A percentile compares a stretch with the other conserved stretches of the same genome.
Evolutionary conservation across 768 basidiomycete species (phyloP).

Genomic region (Pleurotus tuoliensis): DNA sequence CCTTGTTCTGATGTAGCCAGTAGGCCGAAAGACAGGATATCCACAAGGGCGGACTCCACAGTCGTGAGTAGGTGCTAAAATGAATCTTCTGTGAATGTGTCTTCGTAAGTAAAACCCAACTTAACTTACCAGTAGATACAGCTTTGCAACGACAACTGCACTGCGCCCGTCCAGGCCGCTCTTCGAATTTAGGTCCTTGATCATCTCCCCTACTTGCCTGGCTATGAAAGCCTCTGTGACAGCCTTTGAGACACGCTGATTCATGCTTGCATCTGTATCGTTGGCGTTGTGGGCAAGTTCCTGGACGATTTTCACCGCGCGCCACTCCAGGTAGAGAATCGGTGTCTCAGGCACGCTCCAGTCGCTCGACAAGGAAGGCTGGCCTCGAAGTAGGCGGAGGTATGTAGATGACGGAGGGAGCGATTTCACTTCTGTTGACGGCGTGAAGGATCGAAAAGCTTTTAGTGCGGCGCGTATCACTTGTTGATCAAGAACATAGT

Average conservation of each 20-base stretch:
- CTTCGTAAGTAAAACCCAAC: too few relatives aligned
- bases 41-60: conserved; percentile 50
- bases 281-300: conserved; percentile 32
- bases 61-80: conserved; percentile 57
- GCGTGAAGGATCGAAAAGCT: conserved; percentile 36
- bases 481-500: conserved; percentile 72
- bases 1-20: conserved; percentile 12
- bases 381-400: conserved; percentile 39
- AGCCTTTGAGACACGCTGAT: conserved; percentile 57
- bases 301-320: conserved; percentile 58
- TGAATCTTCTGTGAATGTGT: not conserved
- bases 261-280: conserved; percentile 50
- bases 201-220: conserved; percentile 45
- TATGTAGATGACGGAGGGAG: conserved; percentile 51
- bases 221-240: conserved; percentile 71
- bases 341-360: conserved; percentile 36
- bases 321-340: conserved; percentile 55
- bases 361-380: not conserved
- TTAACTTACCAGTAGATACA: conserved; percentile 43
- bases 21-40: conserved; percentile 56
- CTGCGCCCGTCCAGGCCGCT: conserved; percentile 24
- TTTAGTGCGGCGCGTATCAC: conserved; percentile 71
- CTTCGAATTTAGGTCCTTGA: conserved; percentile 18
- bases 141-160: conserved; percentile 22
- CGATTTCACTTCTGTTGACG: conserved; percentile 19